Percentiles rank a stretch among this genome's conserved stretches.
These are phyloP conservation scores for Termitomyces sp. DNA, from an alignment of 768 basidiomycete genomes.

Conservation along the genomic window DNA sequence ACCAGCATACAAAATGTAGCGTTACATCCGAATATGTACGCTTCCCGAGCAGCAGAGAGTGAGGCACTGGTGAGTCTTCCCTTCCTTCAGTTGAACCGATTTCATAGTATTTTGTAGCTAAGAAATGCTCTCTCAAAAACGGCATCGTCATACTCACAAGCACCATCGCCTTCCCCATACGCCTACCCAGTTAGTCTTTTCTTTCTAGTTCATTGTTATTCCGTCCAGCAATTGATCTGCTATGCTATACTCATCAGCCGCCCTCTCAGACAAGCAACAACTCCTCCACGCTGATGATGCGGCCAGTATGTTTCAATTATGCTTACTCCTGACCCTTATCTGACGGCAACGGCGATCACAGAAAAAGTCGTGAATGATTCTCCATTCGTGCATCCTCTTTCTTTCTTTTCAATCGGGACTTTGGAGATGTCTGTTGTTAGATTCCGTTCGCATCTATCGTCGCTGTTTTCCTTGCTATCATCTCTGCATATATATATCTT, in stretches of 20 bases:
- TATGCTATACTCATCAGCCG: constrained; percentile 20
- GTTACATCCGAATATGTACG: constrained; percentile 67
- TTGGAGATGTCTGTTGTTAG: constrained; percentile 14
- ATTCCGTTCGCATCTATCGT: constrained; percentile 10
- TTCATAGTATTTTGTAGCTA: constrained; percentile 32
- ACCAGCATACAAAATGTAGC: constrained; percentile 61
- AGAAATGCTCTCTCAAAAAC: constrained; percentile 60
- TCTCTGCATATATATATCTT: constrained; percentile 17
- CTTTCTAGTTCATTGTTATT: background rate
- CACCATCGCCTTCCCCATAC: constrained; percentile 23
- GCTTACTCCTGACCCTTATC: background rate
- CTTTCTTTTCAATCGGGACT: constrained; percentile 14
- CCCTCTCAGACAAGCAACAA: constrained; percentile 30
- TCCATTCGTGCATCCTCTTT: constrained; percentile 8
- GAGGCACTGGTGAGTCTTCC: constrained; percentile 58
- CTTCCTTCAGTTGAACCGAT: background rate
- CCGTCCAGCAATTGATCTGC: constrained; percentile 7
- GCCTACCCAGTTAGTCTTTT: constrained; percentile 30
- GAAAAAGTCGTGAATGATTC: constrained; percentile 20
- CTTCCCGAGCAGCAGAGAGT: constrained; percentile 61
- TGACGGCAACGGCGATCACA: constrained; percentile 3
- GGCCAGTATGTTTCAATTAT: constrained; percentile 33
- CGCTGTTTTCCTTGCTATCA: constrained; percentile 15
- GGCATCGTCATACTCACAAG: constrained; percentile 29
- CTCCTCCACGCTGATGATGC: constrained; percentile 51